Evolutionary conservation across 2,329 filamentous ascomycete species (phyloP).

Genomic region (Beauveria sp.): DNA sequence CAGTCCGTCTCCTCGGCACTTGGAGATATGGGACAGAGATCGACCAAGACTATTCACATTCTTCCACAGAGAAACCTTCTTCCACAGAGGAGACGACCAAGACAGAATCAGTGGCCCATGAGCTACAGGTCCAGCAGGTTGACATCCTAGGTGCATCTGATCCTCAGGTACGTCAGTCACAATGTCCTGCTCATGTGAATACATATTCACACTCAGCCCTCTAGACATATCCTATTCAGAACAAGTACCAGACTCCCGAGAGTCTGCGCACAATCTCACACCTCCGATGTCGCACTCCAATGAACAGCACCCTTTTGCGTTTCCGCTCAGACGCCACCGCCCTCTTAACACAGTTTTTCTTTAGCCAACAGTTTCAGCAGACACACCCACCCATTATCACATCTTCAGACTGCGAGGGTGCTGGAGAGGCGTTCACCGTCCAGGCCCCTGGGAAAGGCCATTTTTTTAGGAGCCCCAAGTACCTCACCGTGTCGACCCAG

Average conservation of each 20-base stretch:
- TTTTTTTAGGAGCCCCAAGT: slow-evolving; percentile 86
- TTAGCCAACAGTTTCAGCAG: slow-evolving; percentile 62
- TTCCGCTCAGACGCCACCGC: slow-evolving; percentile 75
- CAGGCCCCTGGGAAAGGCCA: slow-evolving; percentile 32
- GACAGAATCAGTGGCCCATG: slow-evolving; percentile 40
- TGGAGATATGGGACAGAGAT: slow-evolving; percentile 45
- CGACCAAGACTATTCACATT: neutral
- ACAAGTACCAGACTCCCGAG: slow-evolving; percentile 88
- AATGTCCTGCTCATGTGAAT: neutral
- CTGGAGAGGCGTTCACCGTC: slow-evolving; percentile 85
- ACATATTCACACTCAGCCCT: neutral
- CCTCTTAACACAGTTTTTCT: slow-evolving; percentile 69
- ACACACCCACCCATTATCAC: slow-evolving; percentile 92
- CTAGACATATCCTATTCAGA: slow-evolving; percentile 87
- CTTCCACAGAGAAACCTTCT: neutral
- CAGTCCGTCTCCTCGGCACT: slow-evolving; percentile 67
- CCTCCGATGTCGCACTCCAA: slow-evolving; percentile 71
- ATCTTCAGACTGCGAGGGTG: slow-evolving; percentile 94
- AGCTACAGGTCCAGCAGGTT: slow-evolving; percentile 67
- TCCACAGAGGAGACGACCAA: neutral
- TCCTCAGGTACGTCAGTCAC: slow-evolving; percentile 54
- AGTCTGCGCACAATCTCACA: slow-evolving; percentile 85
- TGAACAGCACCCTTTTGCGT: slow-evolving; percentile 72
- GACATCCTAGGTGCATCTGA: slow-evolving; percentile 70
- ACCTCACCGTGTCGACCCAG: slow-evolving; percentile 91